A percentile compares a stretch with the other conserved stretches of the same genome.
These are phyloP conservation scores for Adansonia rubrostipa DNA, from an alignment of 441 rosid genomes.

Conservation along the genomic window DNA sequence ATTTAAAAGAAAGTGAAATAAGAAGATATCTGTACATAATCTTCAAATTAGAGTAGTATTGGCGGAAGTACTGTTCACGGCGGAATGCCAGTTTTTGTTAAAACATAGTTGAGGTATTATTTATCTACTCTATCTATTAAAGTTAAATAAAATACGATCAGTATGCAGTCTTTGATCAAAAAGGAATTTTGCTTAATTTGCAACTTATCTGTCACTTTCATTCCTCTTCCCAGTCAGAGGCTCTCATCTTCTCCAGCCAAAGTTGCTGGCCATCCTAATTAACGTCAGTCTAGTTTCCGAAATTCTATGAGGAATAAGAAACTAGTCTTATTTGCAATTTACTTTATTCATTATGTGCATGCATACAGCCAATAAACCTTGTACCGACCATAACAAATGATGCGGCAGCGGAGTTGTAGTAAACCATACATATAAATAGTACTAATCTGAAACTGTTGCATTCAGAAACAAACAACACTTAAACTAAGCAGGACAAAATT, in stretches of 20 bases:
- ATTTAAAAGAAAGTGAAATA: slow-evolving; percentile 4
- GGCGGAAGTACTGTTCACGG: not conserved
- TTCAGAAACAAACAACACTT: not conserved
- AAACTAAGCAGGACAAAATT: not conserved
- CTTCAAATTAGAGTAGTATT: not conserved
- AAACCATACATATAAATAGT: not conserved
- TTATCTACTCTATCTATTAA: not conserved
- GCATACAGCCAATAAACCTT: not conserved
- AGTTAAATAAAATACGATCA: not conserved
- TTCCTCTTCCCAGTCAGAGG: not conserved
- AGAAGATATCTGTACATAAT: not conserved
- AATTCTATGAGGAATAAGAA: not conserved
- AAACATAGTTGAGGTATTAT: no score
- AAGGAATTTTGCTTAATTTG: not conserved
- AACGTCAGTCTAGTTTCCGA: not conserved
- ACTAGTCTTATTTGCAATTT: not conserved
- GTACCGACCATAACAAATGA: not conserved
- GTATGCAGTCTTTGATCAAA: not conserved
- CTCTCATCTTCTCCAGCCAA: not conserved
- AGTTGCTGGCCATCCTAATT: not conserved
- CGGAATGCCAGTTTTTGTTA: not conserved
- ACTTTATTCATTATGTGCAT: not conserved
- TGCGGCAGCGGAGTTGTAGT: not conserved
- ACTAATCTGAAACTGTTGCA: not conserved
- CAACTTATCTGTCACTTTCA: not conserved